Base-by-base conservation (phyloP, 345 rosid genomes). In the Acer saccharum region DNA sequence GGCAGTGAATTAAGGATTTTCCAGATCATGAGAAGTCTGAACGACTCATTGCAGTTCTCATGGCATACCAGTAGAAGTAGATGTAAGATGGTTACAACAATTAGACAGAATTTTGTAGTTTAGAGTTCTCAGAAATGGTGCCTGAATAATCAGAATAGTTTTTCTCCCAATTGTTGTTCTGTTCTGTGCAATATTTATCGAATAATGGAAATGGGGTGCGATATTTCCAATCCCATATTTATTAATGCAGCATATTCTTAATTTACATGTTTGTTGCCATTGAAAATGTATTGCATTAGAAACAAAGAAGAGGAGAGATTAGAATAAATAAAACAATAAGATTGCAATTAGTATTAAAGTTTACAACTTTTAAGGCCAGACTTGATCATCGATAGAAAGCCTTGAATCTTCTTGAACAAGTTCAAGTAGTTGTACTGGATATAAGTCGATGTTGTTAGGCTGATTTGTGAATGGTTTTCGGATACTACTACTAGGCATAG, bases 1-100 rank as follows among this genome's bases (percentile, higher is more conserved):
- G 81, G 86, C 86, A 9, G 65, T 85, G 75, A 82, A 82, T 81
- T 90, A 82, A 81, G 68, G 75, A 58, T 10, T 29, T 18, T 55
- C 52, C 4, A 13, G 66, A 54, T 25, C 68, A 13, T 70, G 3
- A 21, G 3, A 27, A 68, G 65, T 66, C n/a, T 4, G 50, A 58
- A 60, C 18, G 71, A 27, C 54, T 69, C 18, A 16, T 55, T 18
- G 20, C 32, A 13, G 7, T 25, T 41, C 62, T n/a, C 13, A 1
- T 10, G 54, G 46, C 54, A 57, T 13, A n/a, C 43, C 62, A 17
- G 78, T 43, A 21, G 46, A 23, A 29, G 44, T 41, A 21, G 46
- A 23, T 79, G 39, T 52, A 69, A 41, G 39, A 27, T 50, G 21
- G 7, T 61, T 50, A 32, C 6, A 57, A 20, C 10, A 41, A 2